Evolutionary conservation across 2,329 filamentous ascomycete genomes (phyloP).

Genomic region (Cryphonectria parasitica): DNA sequence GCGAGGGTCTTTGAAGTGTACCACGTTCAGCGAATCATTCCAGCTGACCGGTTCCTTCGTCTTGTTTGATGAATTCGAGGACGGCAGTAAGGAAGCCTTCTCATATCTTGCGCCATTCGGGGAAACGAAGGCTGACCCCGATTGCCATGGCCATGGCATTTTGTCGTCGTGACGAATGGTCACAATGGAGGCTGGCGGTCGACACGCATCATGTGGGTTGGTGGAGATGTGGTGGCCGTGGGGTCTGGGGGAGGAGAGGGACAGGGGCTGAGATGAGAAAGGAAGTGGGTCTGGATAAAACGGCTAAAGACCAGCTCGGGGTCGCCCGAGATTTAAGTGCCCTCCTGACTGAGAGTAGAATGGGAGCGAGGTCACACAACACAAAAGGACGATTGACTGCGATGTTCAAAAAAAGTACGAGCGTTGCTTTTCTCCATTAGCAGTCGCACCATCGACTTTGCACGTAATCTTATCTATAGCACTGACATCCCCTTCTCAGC

Average conservation of each 20-base stretch:
- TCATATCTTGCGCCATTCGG: conserved; percentile 11
- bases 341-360: not conserved
- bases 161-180: conserved; percentile 18
- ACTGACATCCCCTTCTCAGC: not conserved
- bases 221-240: not conserved
- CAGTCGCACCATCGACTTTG: not conserved
- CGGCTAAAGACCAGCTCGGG: conserved; percentile 1
- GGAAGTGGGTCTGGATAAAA: not conserved
- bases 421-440: not conserved
- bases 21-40: conserved; percentile 47
- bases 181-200: not conserved
- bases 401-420: not conserved
- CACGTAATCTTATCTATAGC: not conserved
- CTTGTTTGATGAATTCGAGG: conserved; percentile 19
- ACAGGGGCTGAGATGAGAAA: not conserved
- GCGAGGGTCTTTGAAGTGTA: conserved; percentile 57
- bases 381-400: not conserved
- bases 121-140: conserved; percentile 20
- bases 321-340: not conserved
- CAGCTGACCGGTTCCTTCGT: conserved; percentile 42
- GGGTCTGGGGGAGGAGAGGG: conserved; percentile 11
- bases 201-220: not conserved
- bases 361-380: not conserved
- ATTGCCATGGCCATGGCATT: conserved; percentile 30
- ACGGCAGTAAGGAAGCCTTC: conserved; percentile 7